Conservation (phyloP, 2,329 filamentous ascomycete species). For the Phialophora macrospora region DNA sequence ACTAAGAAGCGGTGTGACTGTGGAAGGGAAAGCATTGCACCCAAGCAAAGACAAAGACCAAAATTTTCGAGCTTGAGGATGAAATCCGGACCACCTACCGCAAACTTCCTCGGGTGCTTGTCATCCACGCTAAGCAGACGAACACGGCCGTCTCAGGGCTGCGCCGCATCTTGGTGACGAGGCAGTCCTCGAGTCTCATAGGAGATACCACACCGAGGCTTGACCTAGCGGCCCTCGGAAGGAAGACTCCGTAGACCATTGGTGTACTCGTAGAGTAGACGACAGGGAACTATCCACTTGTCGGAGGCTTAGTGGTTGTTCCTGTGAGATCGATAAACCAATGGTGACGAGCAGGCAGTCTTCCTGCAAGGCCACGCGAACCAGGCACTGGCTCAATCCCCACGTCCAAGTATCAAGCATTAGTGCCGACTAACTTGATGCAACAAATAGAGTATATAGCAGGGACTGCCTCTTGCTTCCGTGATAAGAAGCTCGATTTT, state of each 20-base stretch:
- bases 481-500: not conserved
- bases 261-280: not conserved
- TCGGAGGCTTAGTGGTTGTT: not conserved
- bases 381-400: not conserved
- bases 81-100: not conserved
- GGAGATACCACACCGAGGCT: not conserved
- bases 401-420: not conserved
- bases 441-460: not conserved
- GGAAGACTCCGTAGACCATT: not conserved
- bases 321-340: not conserved
- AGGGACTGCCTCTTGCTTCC: not conserved
- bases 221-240: not conserved
- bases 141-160: not conserved
- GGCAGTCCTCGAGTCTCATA: not conserved
- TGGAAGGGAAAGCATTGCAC: not conserved
- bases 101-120: not conserved
- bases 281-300: not conserved
- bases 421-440: not conserved
- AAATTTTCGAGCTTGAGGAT: not conserved
- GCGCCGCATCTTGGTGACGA: not conserved
- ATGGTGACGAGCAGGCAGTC: not conserved
- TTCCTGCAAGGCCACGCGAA: not conserved
- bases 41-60: not conserved
- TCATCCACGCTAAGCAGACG: not conserved
- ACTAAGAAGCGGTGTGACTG: conserved; percentile 4